phyloP scores from a whole-genome alignment of 2,329 filamentous ascomycete genomes.

The Calonectria fujianensis region DNA sequence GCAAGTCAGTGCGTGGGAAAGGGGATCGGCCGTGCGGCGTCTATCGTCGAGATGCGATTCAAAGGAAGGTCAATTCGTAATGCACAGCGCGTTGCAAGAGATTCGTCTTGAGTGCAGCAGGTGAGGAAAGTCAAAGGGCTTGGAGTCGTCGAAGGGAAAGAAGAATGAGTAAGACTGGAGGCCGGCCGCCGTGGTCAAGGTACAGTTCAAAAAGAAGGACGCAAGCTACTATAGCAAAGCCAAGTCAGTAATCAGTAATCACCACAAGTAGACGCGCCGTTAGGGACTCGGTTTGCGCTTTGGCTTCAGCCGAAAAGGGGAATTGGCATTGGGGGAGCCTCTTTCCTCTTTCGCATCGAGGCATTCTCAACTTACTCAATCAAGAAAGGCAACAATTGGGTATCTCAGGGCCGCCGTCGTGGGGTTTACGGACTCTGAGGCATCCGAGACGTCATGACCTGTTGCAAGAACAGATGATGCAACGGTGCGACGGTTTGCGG shows the following conservation, averaged over 20 bases:
- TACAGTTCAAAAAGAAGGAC: slow-evolving; percentile 34
- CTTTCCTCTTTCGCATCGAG: slow-evolving; percentile 5
- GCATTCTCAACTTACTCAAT: slow-evolving; percentile 53
- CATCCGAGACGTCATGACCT: slow-evolving; percentile 50
- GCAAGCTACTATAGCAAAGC: slow-evolving; percentile 33
- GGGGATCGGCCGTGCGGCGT: slow-evolving; percentile 36
- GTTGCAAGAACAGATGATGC: slow-evolving; percentile 29
- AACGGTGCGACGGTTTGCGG: slow-evolving; percentile 29
- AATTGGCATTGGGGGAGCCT: background rate
- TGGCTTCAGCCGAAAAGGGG: slow-evolving; percentile 31
- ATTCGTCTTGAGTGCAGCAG: background rate
- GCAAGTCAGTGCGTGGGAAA: slow-evolving; percentile 40
- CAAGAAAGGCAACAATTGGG: slow-evolving; percentile 40
- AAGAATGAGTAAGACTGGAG: slow-evolving; percentile 35
- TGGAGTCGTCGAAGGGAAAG: slow-evolving; percentile 22
- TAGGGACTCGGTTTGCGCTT: slow-evolving; percentile 19
- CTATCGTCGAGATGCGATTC: slow-evolving; percentile 32
- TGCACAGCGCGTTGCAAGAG: slow-evolving; percentile 28
- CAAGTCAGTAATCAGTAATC: slow-evolving; percentile 24
- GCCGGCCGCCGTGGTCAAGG: slow-evolving; percentile 31
- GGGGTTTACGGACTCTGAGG: slow-evolving; percentile 43
- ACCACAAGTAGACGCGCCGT: slow-evolving; percentile 10
- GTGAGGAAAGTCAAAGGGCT: background rate
- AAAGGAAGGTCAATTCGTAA: slow-evolving; percentile 34
- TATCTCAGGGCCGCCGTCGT: slow-evolving; percentile 43